Percentiles rank a stretch among this genome's conserved stretches.
phyloP scores from a whole-genome alignment of 1,139 yeast genomes.

The Blastobotrys capitulatus region DNA sequence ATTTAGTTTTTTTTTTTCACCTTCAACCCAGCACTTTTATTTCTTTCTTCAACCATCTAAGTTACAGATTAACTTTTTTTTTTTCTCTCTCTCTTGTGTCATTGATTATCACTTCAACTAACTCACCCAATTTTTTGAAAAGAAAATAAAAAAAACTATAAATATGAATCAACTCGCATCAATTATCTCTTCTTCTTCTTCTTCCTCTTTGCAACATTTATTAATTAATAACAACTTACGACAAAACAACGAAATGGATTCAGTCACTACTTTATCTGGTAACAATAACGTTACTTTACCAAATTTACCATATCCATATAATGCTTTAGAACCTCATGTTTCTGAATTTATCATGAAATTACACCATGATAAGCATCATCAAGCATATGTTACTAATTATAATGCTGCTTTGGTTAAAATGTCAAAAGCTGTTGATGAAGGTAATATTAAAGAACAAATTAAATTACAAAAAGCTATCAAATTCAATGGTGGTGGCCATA shows the following conservation, averaged over 20 bases:
- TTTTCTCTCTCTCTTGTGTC: no score
- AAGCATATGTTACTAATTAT: slow-evolving; percentile 82
- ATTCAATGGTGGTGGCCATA: slow-evolving; percentile 91
- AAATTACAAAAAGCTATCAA: slow-evolving; percentile 69
- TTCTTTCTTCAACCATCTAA: background rate
- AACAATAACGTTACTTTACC: slow-evolving; percentile 13
- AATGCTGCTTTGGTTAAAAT: slow-evolving; percentile 74
- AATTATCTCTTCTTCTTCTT: no score
- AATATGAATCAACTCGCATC: no score
- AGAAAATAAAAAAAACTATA: background rate
- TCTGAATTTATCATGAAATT: slow-evolving; percentile 77
- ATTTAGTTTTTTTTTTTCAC: background rate
- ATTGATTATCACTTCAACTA: no score
- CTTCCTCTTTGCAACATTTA: no score
- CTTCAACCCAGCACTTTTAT: no score
- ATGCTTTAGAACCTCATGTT: slow-evolving; percentile 74
- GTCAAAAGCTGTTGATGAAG: slow-evolving; percentile 57
- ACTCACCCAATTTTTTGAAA: no score
- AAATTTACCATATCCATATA: slow-evolving; percentile 15
- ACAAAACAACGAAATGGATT: no score
- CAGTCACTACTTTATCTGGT: no score
- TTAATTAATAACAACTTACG: no score
- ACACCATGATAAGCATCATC: slow-evolving; percentile 89
- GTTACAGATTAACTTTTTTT: background rate
- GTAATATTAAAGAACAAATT: slow-evolving; percentile 61